A percentile compares a stretch with the other conserved stretches of the same genome.
These are phyloP conservation scores for Chalciporus piperatus DNA, from an alignment of 768 basidiomycete species.

Conservation along the genomic window DNA sequence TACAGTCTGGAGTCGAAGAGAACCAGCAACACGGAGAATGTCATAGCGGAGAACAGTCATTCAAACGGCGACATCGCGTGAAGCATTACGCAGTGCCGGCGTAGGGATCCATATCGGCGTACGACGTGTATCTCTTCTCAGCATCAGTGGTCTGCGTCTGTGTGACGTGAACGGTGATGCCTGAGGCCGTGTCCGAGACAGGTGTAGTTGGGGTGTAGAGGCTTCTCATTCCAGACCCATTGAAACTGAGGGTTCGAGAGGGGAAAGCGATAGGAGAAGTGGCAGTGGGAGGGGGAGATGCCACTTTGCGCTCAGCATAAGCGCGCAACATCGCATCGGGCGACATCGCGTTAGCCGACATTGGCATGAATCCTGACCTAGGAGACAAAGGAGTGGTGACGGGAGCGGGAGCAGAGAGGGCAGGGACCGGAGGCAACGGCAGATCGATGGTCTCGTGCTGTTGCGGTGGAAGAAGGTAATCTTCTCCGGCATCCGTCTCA, in stretches of 20 bases:
- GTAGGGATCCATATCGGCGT: conserved; percentile 27
- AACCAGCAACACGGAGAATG: not conserved
- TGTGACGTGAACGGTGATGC: conserved; percentile 2
- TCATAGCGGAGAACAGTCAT: not conserved
- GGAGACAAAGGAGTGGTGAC: not conserved
- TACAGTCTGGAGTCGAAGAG: conserved; percentile 12
- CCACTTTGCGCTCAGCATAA: conserved; percentile 52
- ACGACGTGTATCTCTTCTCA: conserved; percentile 27
- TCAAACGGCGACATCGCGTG: not conserved
- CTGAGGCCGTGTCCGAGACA: conserved; percentile 8
- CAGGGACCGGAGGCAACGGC: conserved; percentile 34
- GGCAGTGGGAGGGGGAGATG: conserved; percentile 29
- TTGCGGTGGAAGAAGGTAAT: conserved; percentile 45
- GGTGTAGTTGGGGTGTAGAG: conserved; percentile 25
- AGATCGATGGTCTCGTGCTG: conserved; percentile 22
- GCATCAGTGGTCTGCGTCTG: conserved; percentile 6
- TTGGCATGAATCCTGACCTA: conserved; percentile 34
- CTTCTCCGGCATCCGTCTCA: conserved; percentile 29
- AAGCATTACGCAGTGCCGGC: conserved; percentile 11
- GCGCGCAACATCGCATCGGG: conserved; percentile 79
- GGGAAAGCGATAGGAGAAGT: conserved; percentile 32
- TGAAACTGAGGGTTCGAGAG: conserved; percentile 21
- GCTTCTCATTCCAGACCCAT: conserved; percentile 27
- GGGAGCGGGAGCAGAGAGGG: conserved; percentile 30
- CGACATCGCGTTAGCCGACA: conserved; percentile 44